Evolutionary conservation across 306 rosid genomes (phyloP).

Genomic region (Begonia masoniana): DNA sequence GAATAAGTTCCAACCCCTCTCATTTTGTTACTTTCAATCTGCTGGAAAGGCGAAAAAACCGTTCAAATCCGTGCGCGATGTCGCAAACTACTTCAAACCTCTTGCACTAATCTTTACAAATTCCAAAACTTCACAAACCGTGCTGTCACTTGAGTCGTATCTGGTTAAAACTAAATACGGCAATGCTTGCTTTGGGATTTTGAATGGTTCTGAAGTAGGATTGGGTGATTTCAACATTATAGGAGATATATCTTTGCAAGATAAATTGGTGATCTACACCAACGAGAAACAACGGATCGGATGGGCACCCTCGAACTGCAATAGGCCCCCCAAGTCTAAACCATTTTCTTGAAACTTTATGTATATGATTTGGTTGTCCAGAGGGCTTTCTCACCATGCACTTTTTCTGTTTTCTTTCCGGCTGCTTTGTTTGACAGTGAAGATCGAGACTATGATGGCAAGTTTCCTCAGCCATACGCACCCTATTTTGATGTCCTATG

Average conservation of each 20-base stretch:
- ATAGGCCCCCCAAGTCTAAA: slow-evolving; percentile 35
- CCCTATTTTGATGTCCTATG: not conserved
- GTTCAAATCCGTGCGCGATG: slow-evolving; percentile 39
- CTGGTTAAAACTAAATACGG: slow-evolving; percentile 40
- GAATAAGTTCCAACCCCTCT: too few relatives aligned
- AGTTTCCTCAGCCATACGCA: not conserved
- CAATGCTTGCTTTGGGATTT: slow-evolving; percentile 69
- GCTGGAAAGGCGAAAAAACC: slow-evolving; percentile 74
- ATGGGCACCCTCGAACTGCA: slow-evolving; percentile 47
- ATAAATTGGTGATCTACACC: slow-evolving; percentile 58
- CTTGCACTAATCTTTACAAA: slow-evolving; percentile 33
- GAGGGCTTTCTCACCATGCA: not conserved
- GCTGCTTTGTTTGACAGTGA: not conserved
- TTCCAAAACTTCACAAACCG: slow-evolving; percentile 24
- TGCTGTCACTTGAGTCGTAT: slow-evolving; percentile 45
- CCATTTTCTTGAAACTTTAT: slow-evolving; percentile 5
- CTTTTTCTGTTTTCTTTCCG: not conserved
- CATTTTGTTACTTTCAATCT: too few relatives aligned
- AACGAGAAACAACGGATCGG: slow-evolving; percentile 62
- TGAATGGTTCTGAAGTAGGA: slow-evolving; percentile 33
- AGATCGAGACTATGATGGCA: not conserved
- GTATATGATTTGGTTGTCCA: not conserved
- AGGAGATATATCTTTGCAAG: slow-evolving; percentile 59
- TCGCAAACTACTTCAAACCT: slow-evolving; percentile 35
- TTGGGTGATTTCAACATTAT: slow-evolving; percentile 39